A percentile compares a stretch with the other conserved stretches of the same genome.
Conservation (phyloP, 2,329 filamentous ascomycete species). For the Aplosporella prunicola region DNA sequence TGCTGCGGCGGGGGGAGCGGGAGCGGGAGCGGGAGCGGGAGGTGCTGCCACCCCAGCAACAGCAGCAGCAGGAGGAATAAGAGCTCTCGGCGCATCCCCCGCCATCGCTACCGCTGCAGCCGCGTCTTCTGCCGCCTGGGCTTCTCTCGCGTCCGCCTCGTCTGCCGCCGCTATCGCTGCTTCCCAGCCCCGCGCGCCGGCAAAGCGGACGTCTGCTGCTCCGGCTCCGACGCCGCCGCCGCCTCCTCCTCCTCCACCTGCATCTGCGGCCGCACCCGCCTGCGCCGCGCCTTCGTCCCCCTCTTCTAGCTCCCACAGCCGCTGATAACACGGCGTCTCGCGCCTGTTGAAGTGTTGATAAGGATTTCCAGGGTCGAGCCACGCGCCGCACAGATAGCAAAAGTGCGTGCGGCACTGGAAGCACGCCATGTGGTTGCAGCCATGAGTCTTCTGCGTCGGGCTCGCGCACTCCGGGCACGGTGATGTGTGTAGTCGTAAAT, state of each 20-base stretch:
- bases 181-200: slow-evolving; percentile 34
- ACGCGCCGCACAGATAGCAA: slow-evolving; percentile 88
- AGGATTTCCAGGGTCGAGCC: slow-evolving; percentile 70
- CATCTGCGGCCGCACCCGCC: slow-evolving; percentile 13
- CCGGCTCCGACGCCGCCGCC: slow-evolving; percentile 52
- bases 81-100: neutral
- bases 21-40: neutral
- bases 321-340: slow-evolving; percentile 63
- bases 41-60: neutral
- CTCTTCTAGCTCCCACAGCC: slow-evolving; percentile 80
- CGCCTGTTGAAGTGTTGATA: slow-evolving; percentile 80
- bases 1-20: neutral
- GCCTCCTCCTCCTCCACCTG: too few relatives aligned
- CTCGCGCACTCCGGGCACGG: slow-evolving; percentile 81
- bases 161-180: slow-evolving; percentile 27
- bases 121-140: slow-evolving; percentile 19
- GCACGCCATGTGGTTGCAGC: slow-evolving; percentile 96
- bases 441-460: slow-evolving; percentile 80
- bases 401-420: slow-evolving; percentile 85
- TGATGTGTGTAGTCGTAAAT: slow-evolving; percentile 70
- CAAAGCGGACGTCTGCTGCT: slow-evolving; percentile 35
- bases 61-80: neutral
- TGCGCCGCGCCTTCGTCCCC: slow-evolving; percentile 59
- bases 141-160: slow-evolving; percentile 21
- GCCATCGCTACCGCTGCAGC: slow-evolving; percentile 21